Base-by-base conservation (phyloP, 2,329 filamentous ascomycete species). In the Fonsecaea pedrosoi region DNA sequence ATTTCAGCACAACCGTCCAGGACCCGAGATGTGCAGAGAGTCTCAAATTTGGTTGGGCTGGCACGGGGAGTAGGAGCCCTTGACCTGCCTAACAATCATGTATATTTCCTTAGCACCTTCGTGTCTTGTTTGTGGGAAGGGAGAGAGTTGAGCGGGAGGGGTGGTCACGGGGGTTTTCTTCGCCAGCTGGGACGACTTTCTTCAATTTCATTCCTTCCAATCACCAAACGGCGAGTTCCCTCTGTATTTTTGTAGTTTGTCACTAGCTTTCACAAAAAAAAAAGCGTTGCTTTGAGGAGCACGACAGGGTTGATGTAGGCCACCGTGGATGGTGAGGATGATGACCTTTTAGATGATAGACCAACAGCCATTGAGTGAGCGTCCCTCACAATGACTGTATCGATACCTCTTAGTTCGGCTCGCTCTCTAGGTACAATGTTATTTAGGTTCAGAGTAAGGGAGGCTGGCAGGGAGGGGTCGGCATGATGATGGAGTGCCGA, bases 101-200 rank as follows among this genome's bases (percentile, higher is more conserved):
- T 70, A 72, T 69, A 69, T 68, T 64, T 70, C 64, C 67, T 66
- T 70, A 60, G 64, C 25, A 50, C 57, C 59, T 48, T 54, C 38
- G 63, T 58, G 69, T 61, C 65, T 45, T 55, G 55, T 57, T 69
- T 61, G 59, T 13, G 40, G 60, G 62, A 56, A 60, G 48, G 42
- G 60, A 56, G 50, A 60, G 53, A 42, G 64, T n/a, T 10, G 32
- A 57, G 59, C 21, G 38, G 25, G 34, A 35, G 59, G 56, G 42
- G 48, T 40, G 57, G 54, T 40, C 54, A 50, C 25, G 12, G 53
- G 67, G 54, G 25, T 25, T 63, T 53, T 55, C 34, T 58, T 40
- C 48, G 54, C 35, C 32, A 37, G 18, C 25, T 32, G 37, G 37
- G 60, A 48, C 25, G 42, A 38, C 54, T 35, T 56, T 63, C 12